These are phyloP conservation scores for Bryum argenteum DNA, from an alignment of 225 moss, liverwort and hornwort species.

Conservation along the genomic window DNA sequence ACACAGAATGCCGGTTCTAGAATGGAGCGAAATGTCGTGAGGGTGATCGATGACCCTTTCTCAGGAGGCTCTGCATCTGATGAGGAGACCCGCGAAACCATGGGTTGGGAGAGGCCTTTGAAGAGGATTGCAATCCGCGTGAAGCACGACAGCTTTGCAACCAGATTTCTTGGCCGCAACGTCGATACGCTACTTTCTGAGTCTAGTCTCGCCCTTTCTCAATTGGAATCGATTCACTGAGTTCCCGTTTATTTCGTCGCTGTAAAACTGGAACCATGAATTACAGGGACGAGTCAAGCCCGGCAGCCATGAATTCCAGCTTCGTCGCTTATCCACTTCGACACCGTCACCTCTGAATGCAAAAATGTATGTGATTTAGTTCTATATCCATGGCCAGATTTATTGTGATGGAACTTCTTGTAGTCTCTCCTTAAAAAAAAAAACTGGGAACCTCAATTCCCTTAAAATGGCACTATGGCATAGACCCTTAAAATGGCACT, in stretches of 20 bases:
- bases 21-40: background rate
- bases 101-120: background rate
- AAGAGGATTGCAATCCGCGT: slow-evolving; percentile 14
- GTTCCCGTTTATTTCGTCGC: too few species aligned
- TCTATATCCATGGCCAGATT: too few species aligned
- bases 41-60: background rate
- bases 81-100: background rate
- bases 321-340: background rate
- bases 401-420: too few species aligned
- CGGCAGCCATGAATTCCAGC: too few species aligned
- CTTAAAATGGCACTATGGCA: too few species aligned
- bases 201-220: too few species aligned
- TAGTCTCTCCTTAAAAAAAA: too few species aligned
- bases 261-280: too few species aligned
- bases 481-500: too few species aligned
- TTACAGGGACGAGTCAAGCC: background rate
- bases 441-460: too few species aligned
- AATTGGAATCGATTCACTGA: background rate
- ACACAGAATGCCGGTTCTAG: background rate
- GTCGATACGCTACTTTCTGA: background rate
- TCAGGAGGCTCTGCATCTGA: background rate
- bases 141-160: slow-evolving; percentile 9
- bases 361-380: background rate
- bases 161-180: background rate
- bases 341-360: background rate